Percentiles rank a stretch among this genome's conserved stretches.
These are phyloP conservation scores for Sporisorium sorghi DNA, from an alignment of 1,284 basidiomycete species.

Conservation along the genomic window DNA sequence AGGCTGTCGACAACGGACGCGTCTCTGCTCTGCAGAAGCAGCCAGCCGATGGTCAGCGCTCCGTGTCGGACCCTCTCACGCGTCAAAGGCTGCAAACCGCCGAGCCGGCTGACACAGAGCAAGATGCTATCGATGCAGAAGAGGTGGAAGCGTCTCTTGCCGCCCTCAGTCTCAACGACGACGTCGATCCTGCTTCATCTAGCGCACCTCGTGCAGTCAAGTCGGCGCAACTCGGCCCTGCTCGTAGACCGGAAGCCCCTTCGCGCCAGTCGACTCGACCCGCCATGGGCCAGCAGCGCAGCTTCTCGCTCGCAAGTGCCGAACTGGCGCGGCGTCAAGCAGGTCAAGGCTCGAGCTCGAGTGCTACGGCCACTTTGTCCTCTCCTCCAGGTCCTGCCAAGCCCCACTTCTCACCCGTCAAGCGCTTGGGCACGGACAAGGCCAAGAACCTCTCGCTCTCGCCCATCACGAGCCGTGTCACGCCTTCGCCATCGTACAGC, in stretches of 20 bases:
- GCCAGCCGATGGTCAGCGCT: conserved; percentile 36
- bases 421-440: conserved; percentile 43
- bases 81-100: conserved; percentile 40
- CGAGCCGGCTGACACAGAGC: conserved; percentile 22
- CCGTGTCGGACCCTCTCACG: conserved; percentile 47
- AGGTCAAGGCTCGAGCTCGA: conserved; percentile 10
- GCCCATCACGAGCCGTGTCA: conserved; percentile 56
- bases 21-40: conserved; percentile 40
- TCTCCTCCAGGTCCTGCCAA: conserved; percentile 34
- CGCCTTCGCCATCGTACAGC: conserved; percentile 35
- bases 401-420: conserved; percentile 36
- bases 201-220: conserved; percentile 20
- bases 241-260: conserved; percentile 30
- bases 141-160: conserved; percentile 45
- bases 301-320: conserved; percentile 45
- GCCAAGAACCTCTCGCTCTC: conserved; percentile 55
- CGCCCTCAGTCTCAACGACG: conserved; percentile 33
- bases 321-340: conserved; percentile 27
- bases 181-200: not conserved
- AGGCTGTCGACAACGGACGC: conserved; percentile 29
- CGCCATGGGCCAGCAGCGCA: conserved; percentile 24
- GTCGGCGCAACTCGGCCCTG: conserved; percentile 32
- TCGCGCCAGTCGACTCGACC: conserved; percentile 25
- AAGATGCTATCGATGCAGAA: conserved; percentile 40
- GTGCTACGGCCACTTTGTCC: too few species aligned